Evolutionary conservation across 2,329 filamentous ascomycete genomes (phyloP), one percentile per base, ranked within the genome.

Genomic region (Penicillium sp.): DNA sequence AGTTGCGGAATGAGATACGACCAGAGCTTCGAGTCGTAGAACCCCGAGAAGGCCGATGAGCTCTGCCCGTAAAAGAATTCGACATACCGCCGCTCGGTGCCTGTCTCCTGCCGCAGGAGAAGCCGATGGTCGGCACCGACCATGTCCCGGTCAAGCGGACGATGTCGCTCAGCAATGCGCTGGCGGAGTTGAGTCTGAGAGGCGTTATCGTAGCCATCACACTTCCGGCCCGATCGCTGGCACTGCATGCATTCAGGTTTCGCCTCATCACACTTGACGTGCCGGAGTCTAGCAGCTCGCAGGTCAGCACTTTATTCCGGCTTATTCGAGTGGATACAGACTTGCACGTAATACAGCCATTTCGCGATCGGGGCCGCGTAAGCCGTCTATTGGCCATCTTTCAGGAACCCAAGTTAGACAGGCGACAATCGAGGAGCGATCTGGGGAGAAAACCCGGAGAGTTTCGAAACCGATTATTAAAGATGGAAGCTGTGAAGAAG

Each of bases 221-320:
- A 87, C 66, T 80, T 82, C 44, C 85, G 80, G 5, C 84, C 84
- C 0, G 85, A 85, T 60, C 80, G 82, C 38, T 79, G 81, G 67
- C 85, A 88, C 61, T 83, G 81, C 21, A 79, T 71, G 67, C 85
- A 88, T 35, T 71, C 75, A 0, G 85, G 85, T 62, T 84, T 85
- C 15, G 71, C 75, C 71, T 87, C 85, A 64, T 85, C 85, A 68
- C 85, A 87, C 70, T 86, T 86, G 57, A 86, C 81, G 60, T 84
- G 83, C 55, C 84, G 82, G 35, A 84, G 80, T 72, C 84, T 86
- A 23, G n/a, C 29, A 9, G 8, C 13, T 11, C 26, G 26, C 4
- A 26, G 26, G 31, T 58, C 47, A 58, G 47, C 46, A 21, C 45
- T 49, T 41, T 41, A 15, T 23, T 17, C 31, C 26, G n/a, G 26